Conservation (phyloP, 2,329 filamentous ascomycete species). For the Ophiostoma angusticollis region DNA sequence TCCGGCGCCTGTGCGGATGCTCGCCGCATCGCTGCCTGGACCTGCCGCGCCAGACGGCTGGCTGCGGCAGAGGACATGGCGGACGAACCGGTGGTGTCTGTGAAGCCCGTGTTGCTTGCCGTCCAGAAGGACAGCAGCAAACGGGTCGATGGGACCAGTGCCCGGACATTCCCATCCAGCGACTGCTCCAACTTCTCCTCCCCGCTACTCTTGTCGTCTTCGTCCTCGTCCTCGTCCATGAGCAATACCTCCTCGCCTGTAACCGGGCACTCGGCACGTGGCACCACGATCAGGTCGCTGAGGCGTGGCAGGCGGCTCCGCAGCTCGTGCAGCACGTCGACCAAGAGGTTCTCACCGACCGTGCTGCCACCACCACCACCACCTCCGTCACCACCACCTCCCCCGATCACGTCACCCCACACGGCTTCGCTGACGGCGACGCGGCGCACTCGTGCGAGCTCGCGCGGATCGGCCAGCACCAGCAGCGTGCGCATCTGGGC, state of each 20-base stretch:
- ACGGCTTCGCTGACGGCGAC: constrained; percentile 34
- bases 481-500: constrained; percentile 33
- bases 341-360: constrained; percentile 25
- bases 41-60: constrained; percentile 25
- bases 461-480: constrained; percentile 27
- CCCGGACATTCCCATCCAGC: no score
- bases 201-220: no score
- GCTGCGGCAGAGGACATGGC: no score
- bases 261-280: constrained; percentile 25
- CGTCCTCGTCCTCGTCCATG: neutral
- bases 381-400: no score
- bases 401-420: constrained; percentile 19
- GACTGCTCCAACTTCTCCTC: no score
- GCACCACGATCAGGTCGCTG: constrained; percentile 32
- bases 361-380: constrained; percentile 10
- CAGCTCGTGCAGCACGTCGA: constrained; percentile 28
- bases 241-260: constrained; percentile 19
- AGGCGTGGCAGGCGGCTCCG: constrained; percentile 26
- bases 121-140: no score
- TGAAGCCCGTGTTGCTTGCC: no score
- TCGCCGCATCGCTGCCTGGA: constrained; percentile 8
- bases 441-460: constrained; percentile 28
- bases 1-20: constrained; percentile 9
- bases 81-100: no score
- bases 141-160: no score